Evolutionary conservation across 345 rosid genomes (phyloP).

Genomic region (Gossypium rotundifolium): DNA sequence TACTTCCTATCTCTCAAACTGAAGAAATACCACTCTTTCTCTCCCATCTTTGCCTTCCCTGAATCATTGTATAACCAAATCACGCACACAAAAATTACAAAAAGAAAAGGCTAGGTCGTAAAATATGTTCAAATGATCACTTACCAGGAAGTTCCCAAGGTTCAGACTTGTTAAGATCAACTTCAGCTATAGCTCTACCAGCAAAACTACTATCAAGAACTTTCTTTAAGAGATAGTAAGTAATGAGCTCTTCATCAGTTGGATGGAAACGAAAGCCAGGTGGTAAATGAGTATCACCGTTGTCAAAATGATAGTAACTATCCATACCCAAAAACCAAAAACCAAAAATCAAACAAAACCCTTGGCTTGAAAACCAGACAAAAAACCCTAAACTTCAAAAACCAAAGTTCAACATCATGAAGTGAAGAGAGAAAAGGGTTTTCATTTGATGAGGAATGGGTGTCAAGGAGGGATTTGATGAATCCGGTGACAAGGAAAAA

Average conservation of each 20-base stretch:
- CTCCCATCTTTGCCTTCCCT: slow-evolving; percentile 94
- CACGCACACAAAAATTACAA: too few species aligned
- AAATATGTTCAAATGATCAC: not conserved
- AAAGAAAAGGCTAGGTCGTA: not conserved
- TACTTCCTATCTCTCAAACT: slow-evolving; percentile 78
- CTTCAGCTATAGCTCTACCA: slow-evolving; percentile 76
- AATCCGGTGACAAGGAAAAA: slow-evolving; percentile 18
- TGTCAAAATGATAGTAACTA: slow-evolving; percentile 34
- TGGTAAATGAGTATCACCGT: slow-evolving; percentile 52
- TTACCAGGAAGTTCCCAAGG: slow-evolving; percentile 98
- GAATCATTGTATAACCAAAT: not conserved
- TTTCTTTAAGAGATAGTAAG: slow-evolving; percentile 78
- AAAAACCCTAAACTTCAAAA: not conserved
- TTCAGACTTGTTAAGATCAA: slow-evolving; percentile 91
- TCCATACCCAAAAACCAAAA: slow-evolving; percentile 31
- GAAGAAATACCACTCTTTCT: slow-evolving; percentile 94
- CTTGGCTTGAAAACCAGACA: not conserved
- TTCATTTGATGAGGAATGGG: not conserved
- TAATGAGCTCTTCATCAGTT: slow-evolving; percentile 88
- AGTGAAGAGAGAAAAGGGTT: not conserved
- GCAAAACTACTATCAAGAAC: slow-evolving; percentile 70
- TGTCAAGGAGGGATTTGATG: slow-evolving; percentile 35
- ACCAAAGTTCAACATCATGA: not conserved
- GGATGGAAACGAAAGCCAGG: slow-evolving; percentile 97
- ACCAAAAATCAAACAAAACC: not conserved